phyloP scores from a whole-genome alignment of 768 basidiomycete genomes.

The Boletus huronensis region DNA sequence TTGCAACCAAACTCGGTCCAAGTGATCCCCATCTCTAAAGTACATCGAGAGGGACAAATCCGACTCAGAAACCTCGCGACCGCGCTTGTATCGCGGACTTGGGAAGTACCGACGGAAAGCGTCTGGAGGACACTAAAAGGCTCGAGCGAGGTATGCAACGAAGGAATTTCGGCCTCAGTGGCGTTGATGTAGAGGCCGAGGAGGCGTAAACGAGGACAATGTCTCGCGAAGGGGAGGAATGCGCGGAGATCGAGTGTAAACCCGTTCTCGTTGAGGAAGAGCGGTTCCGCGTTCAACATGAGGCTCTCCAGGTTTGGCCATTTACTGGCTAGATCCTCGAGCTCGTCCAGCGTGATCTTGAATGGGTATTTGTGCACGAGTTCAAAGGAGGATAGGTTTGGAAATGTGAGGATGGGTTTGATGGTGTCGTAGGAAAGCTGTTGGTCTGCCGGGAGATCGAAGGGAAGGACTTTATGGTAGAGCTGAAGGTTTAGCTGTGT shows the following conservation, averaged over 20 bases:
- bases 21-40: constrained; percentile 45
- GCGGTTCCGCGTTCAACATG: constrained; percentile 47
- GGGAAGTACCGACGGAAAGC: constrained; percentile 51
- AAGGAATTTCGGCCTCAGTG: constrained; percentile 18
- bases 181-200: constrained; percentile 41
- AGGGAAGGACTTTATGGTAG: constrained; percentile 19
- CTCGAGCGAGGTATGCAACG: constrained; percentile 1
- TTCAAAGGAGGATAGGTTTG: constrained; percentile 33
- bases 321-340: constrained; percentile 42
- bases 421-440: constrained; percentile 36
- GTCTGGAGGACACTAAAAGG: constrained; percentile 19
- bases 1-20: constrained; percentile 36
- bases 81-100: constrained; percentile 38
- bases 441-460: constrained; percentile 16
- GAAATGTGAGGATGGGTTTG: constrained; percentile 34
- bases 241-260: constrained; percentile 37
- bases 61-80: constrained; percentile 54
- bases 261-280: constrained; percentile 17
- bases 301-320: constrained; percentile 46
- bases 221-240: constrained; percentile 37
- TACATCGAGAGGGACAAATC: constrained; percentile 43
- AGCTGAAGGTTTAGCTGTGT: constrained; percentile 40
- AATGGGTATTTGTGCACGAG: constrained; percentile 30
- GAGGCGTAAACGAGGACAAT: constrained; percentile 36
- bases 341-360: constrained; percentile 37